Percentiles rank a stretch among this genome's conserved stretches.
phyloP scores from a whole-genome alignment of 2,329 filamentous ascomycete species.

The Calonectria hawksworthii region DNA sequence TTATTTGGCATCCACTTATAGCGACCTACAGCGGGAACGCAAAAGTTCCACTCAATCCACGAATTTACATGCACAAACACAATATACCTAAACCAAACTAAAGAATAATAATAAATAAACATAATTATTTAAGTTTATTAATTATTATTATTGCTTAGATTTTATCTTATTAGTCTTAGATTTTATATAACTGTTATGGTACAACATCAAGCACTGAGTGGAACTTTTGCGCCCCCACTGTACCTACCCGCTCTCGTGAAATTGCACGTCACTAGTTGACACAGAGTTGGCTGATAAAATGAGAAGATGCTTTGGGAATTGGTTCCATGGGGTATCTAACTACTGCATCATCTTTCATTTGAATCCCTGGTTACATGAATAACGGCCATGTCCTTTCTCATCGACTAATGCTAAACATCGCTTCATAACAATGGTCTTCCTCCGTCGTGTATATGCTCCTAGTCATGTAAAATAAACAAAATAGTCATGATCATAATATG shows the following conservation, averaged over 20 bases:
- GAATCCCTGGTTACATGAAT: neutral
- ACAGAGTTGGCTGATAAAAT: neutral
- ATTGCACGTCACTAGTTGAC: neutral
- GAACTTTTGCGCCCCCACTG: no score
- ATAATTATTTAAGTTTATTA: no score
- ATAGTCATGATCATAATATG: neutral
- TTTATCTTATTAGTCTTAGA: no score
- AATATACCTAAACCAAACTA: no score
- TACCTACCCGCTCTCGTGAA: neutral
- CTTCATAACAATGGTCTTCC: neutral
- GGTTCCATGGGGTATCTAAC: slow-evolving; percentile 37
- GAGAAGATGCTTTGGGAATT: neutral
- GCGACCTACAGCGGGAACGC: no score
- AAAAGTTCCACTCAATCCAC: no score
- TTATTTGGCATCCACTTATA: neutral
- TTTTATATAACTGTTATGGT: no score
- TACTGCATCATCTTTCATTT: slow-evolving; percentile 14
- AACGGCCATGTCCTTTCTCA: slow-evolving; percentile 1
- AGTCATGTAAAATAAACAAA: slow-evolving; percentile 1
- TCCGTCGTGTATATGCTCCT: slow-evolving; percentile 1
- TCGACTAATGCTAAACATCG: neutral
- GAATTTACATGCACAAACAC: no score
- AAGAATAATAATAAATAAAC: no score
- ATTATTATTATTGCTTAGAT: no score
- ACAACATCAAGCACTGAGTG: no score